Evolutionary conservation across 495 filamentous ascomycete species (phyloP).

Genomic region (Penicillium simplicissimum): DNA sequence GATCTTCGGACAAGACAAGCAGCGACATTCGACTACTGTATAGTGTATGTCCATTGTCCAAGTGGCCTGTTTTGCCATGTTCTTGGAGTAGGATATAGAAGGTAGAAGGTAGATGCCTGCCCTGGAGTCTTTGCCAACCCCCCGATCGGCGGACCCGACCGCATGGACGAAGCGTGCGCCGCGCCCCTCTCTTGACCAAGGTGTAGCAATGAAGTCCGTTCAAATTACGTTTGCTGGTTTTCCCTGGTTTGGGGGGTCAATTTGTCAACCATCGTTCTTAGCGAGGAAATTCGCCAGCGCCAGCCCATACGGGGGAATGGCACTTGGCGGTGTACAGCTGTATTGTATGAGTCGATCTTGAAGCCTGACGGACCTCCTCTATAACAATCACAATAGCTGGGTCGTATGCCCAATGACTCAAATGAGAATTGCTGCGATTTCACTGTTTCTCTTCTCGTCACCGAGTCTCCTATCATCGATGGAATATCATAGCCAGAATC

Average conservation of each 20-base stretch:
- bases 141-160: slow-evolving; percentile 5
- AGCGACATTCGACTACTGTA: not conserved
- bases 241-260: not conserved
- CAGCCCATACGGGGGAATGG: too few species aligned
- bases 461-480: not conserved
- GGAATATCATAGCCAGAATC: not conserved
- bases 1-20: not conserved
- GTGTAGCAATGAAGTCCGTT: not conserved
- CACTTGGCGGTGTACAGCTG: too few species aligned
- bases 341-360: too few species aligned
- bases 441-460: too few species aligned
- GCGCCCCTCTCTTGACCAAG: not conserved
- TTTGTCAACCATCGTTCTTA: not conserved
- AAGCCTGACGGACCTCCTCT: too few species aligned
- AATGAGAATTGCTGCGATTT: too few species aligned
- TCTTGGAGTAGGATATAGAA: too few species aligned
- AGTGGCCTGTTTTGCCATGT: not conserved
- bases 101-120: too few species aligned
- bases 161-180: not conserved
- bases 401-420: too few species aligned
- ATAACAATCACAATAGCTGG: too few species aligned
- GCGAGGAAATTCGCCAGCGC: too few species aligned
- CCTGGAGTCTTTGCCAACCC: not conserved
- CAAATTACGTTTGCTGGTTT: not conserved
- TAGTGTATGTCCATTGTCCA: too few species aligned